Percentiles rank a stretch among this genome's conserved stretches.
These are phyloP conservation scores for Leishmania amazonensis DNA, from an alignment of 208 protist species.

Conservation along the genomic window DNA sequence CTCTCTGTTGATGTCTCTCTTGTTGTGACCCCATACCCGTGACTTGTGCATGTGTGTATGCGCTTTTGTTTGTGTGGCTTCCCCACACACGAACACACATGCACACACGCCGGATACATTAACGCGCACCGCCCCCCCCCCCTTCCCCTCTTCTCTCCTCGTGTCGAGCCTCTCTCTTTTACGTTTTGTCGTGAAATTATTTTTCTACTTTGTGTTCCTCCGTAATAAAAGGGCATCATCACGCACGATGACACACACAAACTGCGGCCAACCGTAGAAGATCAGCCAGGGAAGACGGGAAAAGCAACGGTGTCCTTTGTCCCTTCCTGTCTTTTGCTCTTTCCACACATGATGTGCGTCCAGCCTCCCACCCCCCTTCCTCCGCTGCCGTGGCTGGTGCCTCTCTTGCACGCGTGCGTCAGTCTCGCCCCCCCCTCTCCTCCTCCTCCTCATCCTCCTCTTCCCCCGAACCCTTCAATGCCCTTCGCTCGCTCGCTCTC, in stretches of 20 bases:
- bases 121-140: neutral
- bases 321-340: neutral
- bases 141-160: neutral
- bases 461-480: too few species aligned
- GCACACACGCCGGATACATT: neutral
- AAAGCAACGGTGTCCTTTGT: neutral
- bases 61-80: neutral
- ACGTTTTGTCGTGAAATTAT: neutral
- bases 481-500: neutral
- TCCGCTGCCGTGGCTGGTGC: neutral
- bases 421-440: neutral
- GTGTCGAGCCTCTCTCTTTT: neutral
- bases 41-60: neutral
- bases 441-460: too few species aligned
- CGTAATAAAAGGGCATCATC: too few species aligned
- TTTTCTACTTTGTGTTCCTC: neutral
- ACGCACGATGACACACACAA: neutral
- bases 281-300: neutral
- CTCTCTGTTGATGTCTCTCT: neutral
- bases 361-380: neutral
- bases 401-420: neutral
- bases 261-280: neutral
- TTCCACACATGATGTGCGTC: neutral
- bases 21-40: neutral
- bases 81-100: neutral